A percentile compares a stretch with the other conserved stretches of the same genome.
phyloP scores from a whole-genome alignment of 1,139 yeast species.

The Hansenula lynferdii region DNA sequence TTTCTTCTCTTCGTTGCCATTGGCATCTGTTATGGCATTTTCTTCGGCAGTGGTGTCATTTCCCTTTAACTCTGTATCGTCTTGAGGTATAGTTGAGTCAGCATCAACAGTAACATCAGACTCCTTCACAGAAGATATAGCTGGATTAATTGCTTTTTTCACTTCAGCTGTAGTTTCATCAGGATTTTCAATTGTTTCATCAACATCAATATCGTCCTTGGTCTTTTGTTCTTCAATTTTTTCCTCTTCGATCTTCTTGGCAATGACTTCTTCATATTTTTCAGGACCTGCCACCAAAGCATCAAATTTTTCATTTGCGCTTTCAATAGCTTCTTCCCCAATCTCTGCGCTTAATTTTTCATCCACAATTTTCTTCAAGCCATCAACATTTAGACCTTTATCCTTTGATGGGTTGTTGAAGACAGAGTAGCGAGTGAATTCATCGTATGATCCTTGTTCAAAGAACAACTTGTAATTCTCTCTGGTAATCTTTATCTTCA shows the following conservation, averaged over 20 bases:
- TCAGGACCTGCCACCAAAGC: conserved; percentile 25
- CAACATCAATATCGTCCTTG: conserved; percentile 13
- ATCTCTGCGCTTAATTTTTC: conserved; percentile 28
- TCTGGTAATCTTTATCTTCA: conserved; percentile 76
- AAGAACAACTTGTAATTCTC: conserved; percentile 79
- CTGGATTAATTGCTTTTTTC: conserved; percentile 21
- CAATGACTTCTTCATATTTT: conserved; percentile 18
- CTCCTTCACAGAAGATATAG: conserved; percentile 19
- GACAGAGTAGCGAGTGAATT: conserved; percentile 57
- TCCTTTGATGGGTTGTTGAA: conserved; percentile 24
- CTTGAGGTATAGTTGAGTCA: conserved; percentile 28
- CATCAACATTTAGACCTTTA: conserved; percentile 11
- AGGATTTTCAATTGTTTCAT: conserved; percentile 16
- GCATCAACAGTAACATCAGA: conserved; percentile 31
- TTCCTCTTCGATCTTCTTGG: conserved; percentile 15
- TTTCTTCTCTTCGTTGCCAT: not conserved
- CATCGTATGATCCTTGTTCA: conserved; percentile 79
- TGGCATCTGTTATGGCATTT: conserved; percentile 6
- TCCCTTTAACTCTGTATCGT: conserved; percentile 25
- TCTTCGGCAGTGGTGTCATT: conserved; percentile 24
- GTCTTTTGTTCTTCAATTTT: conserved; percentile 15
- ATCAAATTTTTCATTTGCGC: conserved; percentile 25
- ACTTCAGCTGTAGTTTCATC: conserved; percentile 18
- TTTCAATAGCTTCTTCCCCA: conserved; percentile 29
- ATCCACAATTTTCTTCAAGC: conserved; percentile 21